These are phyloP conservation scores for Porpolomopsis calyptriformis DNA, from an alignment of 768 basidiomycete species.

Conservation along the genomic window DNA sequence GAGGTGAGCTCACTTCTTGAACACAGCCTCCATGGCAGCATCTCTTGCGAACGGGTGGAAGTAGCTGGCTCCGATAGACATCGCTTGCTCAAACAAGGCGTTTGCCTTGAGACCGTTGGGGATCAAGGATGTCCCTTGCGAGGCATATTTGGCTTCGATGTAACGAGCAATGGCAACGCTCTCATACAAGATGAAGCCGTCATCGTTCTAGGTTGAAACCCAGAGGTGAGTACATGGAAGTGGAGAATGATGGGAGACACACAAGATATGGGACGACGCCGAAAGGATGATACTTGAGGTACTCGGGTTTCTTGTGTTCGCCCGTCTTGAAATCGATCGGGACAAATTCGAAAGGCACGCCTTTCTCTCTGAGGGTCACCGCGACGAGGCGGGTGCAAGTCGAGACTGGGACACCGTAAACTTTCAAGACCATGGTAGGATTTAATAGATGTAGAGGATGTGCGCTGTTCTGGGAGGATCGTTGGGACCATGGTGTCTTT, in stretches of 20 bases:
- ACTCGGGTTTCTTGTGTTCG: constrained; percentile 38
- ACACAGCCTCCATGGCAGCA: constrained; percentile 38
- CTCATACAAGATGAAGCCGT: constrained; percentile 53
- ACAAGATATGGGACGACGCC: constrained; percentile 52
- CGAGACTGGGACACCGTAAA: constrained; percentile 29
- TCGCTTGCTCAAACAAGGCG: constrained; percentile 37
- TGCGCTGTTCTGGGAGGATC: too few relatives aligned
- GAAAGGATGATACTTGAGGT: constrained; percentile 47
- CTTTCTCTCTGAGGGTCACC: constrained; percentile 41
- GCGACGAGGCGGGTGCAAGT: constrained; percentile 45
- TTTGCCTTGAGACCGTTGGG: constrained; percentile 35
- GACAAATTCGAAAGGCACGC: constrained; percentile 44
- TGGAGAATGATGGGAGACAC: constrained; percentile 9
- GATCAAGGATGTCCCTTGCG: constrained; percentile 40
- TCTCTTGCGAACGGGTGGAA: constrained; percentile 34
- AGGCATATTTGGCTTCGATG: constrained; percentile 41
- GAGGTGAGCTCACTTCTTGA: constrained; percentile 33
- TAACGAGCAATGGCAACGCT: constrained; percentile 54
- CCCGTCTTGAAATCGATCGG: constrained; percentile 31
- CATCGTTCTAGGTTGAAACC: constrained; percentile 32
- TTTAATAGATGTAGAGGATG: too few relatives aligned
- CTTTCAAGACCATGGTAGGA: constrained; percentile 31
- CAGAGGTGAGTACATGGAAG: not conserved
- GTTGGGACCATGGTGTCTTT: too few relatives aligned
- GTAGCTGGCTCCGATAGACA: constrained; percentile 40